Conservation (phyloP, 2,329 filamentous ascomycete species). For the Ceratocystis cacaofunesta region DNA sequence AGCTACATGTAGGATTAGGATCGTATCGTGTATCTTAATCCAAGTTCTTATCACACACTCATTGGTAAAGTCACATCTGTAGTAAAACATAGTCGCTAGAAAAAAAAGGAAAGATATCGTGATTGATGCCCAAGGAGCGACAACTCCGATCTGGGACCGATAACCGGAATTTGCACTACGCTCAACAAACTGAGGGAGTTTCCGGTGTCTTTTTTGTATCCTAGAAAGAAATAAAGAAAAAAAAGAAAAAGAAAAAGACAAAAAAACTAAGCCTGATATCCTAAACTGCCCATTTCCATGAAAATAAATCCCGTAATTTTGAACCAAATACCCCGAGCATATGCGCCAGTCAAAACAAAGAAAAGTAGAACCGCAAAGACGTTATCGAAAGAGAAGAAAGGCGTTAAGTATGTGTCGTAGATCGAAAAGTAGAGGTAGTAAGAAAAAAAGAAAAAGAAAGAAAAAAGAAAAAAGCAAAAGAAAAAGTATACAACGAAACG, state of each 20-base stretch:
- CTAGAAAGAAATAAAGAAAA: neutral
- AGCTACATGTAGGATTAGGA: neutral
- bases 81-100: neutral
- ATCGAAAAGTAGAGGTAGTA: constrained; percentile 1
- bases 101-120: neutral
- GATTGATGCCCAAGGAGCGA: neutral
- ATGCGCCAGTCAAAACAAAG: neutral
- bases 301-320: neutral
- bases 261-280: neutral
- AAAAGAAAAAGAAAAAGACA: neutral
- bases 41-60: neutral
- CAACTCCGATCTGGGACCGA: neutral
- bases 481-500: constrained; percentile 7
- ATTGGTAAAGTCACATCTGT: too few species aligned
- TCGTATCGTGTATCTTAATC: neutral
- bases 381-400: neutral
- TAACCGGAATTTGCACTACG: neutral
- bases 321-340: neutral
- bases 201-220: neutral
- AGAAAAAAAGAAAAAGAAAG: neutral
- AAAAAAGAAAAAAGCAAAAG: neutral
- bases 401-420: constrained; percentile 2
- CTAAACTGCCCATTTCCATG: neutral
- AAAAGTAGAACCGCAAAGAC: neutral
- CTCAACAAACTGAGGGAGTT: neutral